Evolutionary conservation across 306 rosid genomes (phyloP).

Genomic region (Quercus agrifolia): DNA sequence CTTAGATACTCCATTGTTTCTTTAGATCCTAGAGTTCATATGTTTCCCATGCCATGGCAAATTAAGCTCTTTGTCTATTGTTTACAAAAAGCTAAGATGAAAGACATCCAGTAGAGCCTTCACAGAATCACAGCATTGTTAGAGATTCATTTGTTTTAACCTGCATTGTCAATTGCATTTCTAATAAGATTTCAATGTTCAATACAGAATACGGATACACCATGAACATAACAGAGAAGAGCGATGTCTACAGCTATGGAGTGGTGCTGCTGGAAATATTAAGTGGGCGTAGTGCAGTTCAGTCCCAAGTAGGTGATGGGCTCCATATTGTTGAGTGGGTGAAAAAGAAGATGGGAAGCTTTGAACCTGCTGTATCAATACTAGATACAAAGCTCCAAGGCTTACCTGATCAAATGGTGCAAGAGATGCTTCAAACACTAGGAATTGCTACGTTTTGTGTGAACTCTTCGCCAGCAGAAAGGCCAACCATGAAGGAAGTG

Average conservation of each 20-base stretch:
- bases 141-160: background rate
- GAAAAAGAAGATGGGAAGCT: conserved; percentile 98
- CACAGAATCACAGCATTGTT: background rate
- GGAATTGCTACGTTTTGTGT: conserved; percentile 99
- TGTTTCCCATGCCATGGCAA: too few relatives aligned
- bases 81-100: background rate
- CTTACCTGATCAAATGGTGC: conserved; percentile 91
- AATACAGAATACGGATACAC: conserved; percentile 92
- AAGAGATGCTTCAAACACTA: conserved; percentile 98
- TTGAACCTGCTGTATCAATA: conserved; percentile 79
- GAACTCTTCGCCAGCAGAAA: conserved; percentile 74
- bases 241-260: conserved; percentile 96
- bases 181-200: conserved; percentile 18
- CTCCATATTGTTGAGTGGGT: conserved; percentile 99
- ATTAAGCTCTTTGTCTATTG: conserved; percentile 2
- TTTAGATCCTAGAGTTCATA: background rate
- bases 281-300: conserved; percentile 86
- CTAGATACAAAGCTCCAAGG: conserved; percentile 85
- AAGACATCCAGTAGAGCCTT: background rate
- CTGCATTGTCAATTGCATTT: conserved; percentile 2
- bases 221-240: conserved; percentile 98
- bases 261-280: conserved; percentile 89
- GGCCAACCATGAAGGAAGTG: conserved; percentile 99
- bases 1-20: background rate
- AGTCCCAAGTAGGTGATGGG: conserved; percentile 70